Evolutionary conservation across 768 basidiomycete species (phyloP), one percentile per base, ranked within the genome.

Genomic region (Wakefieldia striispora): DNA sequence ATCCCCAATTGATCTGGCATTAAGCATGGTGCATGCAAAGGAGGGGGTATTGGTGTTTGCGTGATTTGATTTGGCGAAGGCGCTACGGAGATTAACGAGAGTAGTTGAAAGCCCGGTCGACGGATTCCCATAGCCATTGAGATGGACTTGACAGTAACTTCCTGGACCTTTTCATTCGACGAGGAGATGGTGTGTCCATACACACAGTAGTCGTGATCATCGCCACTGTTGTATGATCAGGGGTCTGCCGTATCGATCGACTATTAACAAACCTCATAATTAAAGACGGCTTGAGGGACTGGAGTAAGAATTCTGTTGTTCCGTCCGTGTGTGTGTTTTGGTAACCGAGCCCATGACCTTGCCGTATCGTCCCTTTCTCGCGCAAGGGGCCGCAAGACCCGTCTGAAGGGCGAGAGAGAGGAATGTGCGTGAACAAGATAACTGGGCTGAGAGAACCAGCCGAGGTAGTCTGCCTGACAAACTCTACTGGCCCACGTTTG

Each of bases 131-230:
- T 90, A 4, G 86, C 88, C 76, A 94, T 91, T 12, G 91, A 92
- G 60, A 97, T 75, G 2, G 91, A 86, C 66, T 93, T 97, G 61
- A 97, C 80, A 0, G 91, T 89, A 17, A 95, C 77, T 70, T 98
- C 95, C 43, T 76, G 78, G 12, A 81, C 71, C 31, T 67, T 67
- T 21, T 56, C 35, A 9, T 47, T 24, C 24, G 58, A 53, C 6
- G 51, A 55, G 21, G 54, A 50, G 45, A 66, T 63, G 54, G 69
- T 56, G 65, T 85, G 82, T 63, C 73, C 72, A 61, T 84, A 82
- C 71, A 90, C 90, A 68, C 95, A 98, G 56, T 95, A 92, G 60
- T 97, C 95, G 64, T 97, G 94, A 62, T 97, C 94, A 66, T 97
- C 93, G 6, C 91, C 95, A 57, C 90, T 92, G 47, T 35, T 37